Conservation (phyloP, 202 grass and related monocot genomes). For the Sporobolus alterniflorus region DNA sequence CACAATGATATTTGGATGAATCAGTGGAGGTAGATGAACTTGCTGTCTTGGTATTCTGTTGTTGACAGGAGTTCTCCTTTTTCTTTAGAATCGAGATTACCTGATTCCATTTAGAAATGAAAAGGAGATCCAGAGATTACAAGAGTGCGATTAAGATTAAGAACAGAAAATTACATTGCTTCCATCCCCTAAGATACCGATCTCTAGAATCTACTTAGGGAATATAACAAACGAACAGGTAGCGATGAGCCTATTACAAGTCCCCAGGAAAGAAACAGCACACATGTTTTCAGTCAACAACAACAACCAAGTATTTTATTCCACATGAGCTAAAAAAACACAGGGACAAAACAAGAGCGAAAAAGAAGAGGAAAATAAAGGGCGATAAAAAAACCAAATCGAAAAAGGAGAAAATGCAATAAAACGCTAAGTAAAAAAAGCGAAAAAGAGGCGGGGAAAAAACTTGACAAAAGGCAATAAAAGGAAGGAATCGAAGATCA, state of each 20-base stretch:
- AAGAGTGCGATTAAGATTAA: background rate
- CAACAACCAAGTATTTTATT: too few species aligned
- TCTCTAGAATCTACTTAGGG: background rate
- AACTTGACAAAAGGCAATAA: too few species aligned
- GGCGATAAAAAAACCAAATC: too few species aligned
- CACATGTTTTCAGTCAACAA: too few species aligned
- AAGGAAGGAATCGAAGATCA: too few species aligned
- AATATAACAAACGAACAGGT: background rate
- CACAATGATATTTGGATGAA: background rate
- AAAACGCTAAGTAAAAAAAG: too few species aligned
- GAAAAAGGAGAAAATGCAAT: too few species aligned
- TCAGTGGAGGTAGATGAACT: background rate
- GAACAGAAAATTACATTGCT: background rate
- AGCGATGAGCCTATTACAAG: background rate
- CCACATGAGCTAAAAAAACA: too few species aligned
- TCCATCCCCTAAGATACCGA: background rate
- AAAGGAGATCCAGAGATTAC: background rate
- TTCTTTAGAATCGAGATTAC: background rate
- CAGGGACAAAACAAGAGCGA: too few species aligned
- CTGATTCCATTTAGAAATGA: background rate
- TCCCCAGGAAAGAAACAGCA: background rate
- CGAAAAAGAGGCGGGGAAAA: too few species aligned
- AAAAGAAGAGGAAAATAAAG: too few species aligned
- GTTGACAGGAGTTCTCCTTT: background rate
- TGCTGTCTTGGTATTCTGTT: constrained; percentile 1